phyloP scores from a whole-genome alignment of 257 asterid genomes.

The Eustoma russellianum region DNA sequence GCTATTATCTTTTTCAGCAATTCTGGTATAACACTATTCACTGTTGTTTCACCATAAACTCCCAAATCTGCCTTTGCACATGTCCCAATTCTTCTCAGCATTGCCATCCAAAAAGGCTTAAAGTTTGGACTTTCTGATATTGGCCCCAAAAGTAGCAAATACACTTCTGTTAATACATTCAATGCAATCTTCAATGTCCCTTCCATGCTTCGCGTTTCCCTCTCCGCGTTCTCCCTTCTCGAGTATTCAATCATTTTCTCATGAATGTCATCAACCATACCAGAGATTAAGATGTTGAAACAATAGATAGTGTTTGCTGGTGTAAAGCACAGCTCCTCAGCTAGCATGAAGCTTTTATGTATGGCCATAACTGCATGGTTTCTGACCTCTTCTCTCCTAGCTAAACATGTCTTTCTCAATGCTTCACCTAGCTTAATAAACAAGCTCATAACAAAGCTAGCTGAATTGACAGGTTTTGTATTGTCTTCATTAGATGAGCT shows the following conservation, averaged over 20 bases:
- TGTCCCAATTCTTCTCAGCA: conserved; percentile 74
- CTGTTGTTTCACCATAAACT: conserved; percentile 59
- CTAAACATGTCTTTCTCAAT: conserved; percentile 74
- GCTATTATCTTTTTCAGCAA: conserved; percentile 49
- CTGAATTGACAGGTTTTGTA: conserved; percentile 27
- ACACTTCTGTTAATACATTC: conserved; percentile 68
- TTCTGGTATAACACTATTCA: conserved; percentile 48
- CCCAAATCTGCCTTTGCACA: conserved; percentile 83
- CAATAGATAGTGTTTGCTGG: conserved; percentile 64
- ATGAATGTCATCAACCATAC: conserved; percentile 81
- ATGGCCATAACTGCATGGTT: conserved; percentile 75
- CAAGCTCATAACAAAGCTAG: conserved; percentile 37
- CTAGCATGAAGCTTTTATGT: conserved; percentile 54
- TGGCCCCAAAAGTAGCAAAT: conserved; percentile 50
- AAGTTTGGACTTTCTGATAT: conserved; percentile 66
- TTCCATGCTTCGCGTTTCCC: conserved; percentile 88
- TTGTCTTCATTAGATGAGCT: conserved; percentile 46
- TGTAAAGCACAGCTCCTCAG: conserved; percentile 60
- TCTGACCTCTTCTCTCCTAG: conserved; percentile 79
- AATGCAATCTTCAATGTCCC: conserved; percentile 64
- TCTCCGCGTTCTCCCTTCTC: conserved; percentile 68
- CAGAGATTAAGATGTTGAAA: conserved; percentile 59
- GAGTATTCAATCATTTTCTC: conserved; percentile 92
- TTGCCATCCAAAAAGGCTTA: conserved; percentile 73
- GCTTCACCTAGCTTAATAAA: conserved; percentile 76